Conservation (phyloP, 768 basidiomycete genomes). For the Pisolithus microcarpus region DNA sequence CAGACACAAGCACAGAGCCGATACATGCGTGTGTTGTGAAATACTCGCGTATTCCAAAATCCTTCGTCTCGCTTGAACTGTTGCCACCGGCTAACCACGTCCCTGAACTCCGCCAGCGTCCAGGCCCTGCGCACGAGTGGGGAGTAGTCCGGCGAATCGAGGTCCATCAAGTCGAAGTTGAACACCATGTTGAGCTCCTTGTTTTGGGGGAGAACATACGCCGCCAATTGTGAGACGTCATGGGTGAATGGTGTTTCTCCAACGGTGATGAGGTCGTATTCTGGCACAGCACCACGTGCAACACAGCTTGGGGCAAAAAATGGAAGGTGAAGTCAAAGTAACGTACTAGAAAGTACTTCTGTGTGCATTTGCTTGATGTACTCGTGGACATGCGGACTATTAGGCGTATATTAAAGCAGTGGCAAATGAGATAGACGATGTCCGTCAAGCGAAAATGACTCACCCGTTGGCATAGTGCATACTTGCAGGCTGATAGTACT, state of each 20-base stretch:
- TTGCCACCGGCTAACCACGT: slow-evolving; percentile 47
- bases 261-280: slow-evolving; percentile 54
- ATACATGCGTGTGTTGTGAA: neutral
- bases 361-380: slow-evolving; percentile 60
- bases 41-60: slow-evolving; percentile 61
- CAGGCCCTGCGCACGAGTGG: slow-evolving; percentile 41
- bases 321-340: slow-evolving; percentile 1
- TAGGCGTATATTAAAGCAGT: neutral
- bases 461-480: slow-evolving; percentile 57
- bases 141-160: slow-evolving; percentile 41
- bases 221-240: slow-evolving; percentile 42
- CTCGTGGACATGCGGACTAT: slow-evolving; percentile 58
- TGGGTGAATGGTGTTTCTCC: slow-evolving; percentile 59
- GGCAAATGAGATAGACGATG: neutral
- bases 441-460: slow-evolving; percentile 11
- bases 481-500: slow-evolving; percentile 48
- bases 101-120: slow-evolving; percentile 47
- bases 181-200: slow-evolving; percentile 64
- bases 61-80: slow-evolving; percentile 47
- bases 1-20: neutral
- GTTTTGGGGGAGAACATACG: slow-evolving; percentile 49
- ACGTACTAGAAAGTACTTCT: slow-evolving; percentile 54
- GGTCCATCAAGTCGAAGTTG: slow-evolving; percentile 54
- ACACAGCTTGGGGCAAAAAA: slow-evolving; percentile 3
- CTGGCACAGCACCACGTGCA: slow-evolving; percentile 25